Percentiles rank a stretch among this genome's conserved stretches.
phyloP scores from a whole-genome alignment of 169 alveolate genomes.

The Plasmodium ovale region DNA sequence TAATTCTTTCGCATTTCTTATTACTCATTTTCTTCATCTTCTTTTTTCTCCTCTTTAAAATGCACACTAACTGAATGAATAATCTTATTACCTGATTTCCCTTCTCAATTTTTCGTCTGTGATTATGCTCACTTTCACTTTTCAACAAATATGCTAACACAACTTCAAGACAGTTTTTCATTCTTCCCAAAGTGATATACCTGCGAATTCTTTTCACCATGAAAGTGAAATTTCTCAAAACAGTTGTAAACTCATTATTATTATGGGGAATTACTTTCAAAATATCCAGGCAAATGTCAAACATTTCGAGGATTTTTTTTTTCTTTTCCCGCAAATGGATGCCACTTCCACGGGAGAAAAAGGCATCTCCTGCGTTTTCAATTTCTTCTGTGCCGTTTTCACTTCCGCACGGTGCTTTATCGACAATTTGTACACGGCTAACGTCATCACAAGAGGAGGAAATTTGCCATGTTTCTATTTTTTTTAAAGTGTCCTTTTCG shows the following conservation, averaged over 20 bases:
- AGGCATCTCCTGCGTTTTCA: too few relatives aligned
- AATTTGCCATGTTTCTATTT: too few relatives aligned
- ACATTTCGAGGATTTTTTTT: constrained; percentile 8
- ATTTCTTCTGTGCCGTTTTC: too few relatives aligned
- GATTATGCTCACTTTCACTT: constrained; percentile 7
- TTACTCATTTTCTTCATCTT: neutral
- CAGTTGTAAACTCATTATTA: constrained; percentile 10
- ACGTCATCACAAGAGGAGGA: too few relatives aligned
- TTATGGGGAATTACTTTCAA: constrained; percentile 42
- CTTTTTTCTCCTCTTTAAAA: constrained; percentile 3
- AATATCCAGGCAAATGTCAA: constrained; percentile 31
- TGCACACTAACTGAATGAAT: constrained; percentile 11
- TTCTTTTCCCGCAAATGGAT: too few relatives aligned
- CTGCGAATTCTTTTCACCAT: constrained; percentile 5
- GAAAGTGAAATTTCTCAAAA: constrained; percentile 51
- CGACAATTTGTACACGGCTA: too few relatives aligned
- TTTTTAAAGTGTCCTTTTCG: neutral
- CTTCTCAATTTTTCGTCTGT: constrained; percentile 3
- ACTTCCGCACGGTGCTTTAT: too few relatives aligned
- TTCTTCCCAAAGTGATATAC: neutral
- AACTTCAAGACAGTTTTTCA: constrained; percentile 42
- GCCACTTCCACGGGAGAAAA: too few relatives aligned
- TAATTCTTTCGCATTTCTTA: neutral
- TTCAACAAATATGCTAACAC: constrained; percentile 60
- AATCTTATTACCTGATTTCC: constrained; percentile 35